Evolutionary conservation across 2,329 filamentous ascomycete species (phyloP), one percentile per base, ranked within the genome.

Genomic region (Monosporascus sp.): DNA sequence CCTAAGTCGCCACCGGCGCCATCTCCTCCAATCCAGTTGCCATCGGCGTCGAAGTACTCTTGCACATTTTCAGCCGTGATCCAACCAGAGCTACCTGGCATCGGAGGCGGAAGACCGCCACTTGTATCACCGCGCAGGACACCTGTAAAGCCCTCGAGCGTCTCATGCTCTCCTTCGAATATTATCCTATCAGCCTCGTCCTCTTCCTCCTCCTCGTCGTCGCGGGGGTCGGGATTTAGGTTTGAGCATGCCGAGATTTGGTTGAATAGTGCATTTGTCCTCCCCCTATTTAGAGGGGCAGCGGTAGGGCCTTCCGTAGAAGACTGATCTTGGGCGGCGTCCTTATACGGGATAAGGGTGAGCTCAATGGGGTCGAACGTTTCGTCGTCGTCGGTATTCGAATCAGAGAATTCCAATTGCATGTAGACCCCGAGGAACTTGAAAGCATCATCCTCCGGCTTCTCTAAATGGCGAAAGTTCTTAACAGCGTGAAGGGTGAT

Each of bases 31-130:
- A 88, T 86, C 81, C 87, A 93, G 65, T 93, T 91, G 3, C 90
- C 90, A 8, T 91, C 80, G 56, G 81, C 84, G 62, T 94, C 89
- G 69, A 94, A 89, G 65, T 84, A 96, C 60, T 96, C 82, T 58
- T 87, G 78, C 67, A 96, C 85, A 63, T 97, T 97, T 52, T 96
- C 93, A 8, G 89, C 88, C 17, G 93, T 97, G 65, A 97, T 91
- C 89, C 89, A 93, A 0, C 88, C 88, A 0, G 82, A 82, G 48
- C 87, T 89, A 1, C 88, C 88, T 0, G 88, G 86, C 68, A 88
- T 81, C 0, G 84, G 81, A 2, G 83, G 83, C n/a, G 84, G 84
- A 24, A 86, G 64, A 2, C 76, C 79, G 0, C 80, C 80, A 51
- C 74, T 70, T 6, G 61, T 60, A 14, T 70, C 68, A 17, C 79